Conservation (phyloP, 2,329 filamentous ascomycete species). For the Rhexocercosporidium sp. region DNA sequence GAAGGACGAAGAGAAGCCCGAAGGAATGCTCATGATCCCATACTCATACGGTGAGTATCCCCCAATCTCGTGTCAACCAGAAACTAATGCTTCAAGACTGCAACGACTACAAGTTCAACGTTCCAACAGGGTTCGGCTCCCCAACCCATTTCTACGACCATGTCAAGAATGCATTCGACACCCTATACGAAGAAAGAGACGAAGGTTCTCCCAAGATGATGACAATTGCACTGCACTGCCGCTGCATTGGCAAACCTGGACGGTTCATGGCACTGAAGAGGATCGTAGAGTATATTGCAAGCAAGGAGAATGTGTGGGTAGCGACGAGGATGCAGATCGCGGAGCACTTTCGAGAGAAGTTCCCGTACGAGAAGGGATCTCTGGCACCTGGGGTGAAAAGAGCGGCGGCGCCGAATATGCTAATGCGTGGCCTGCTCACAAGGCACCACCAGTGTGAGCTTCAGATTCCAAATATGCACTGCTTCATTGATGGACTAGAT, state of each 20-base stretch:
- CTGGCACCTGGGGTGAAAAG: constrained; percentile 36
- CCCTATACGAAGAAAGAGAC: constrained; percentile 52
- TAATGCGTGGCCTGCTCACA: constrained; percentile 35
- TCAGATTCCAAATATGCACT: neutral
- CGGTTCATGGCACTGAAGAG: constrained; percentile 55
- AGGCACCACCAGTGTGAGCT: constrained; percentile 29
- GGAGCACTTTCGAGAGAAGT: constrained; percentile 48
- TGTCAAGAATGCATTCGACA: constrained; percentile 58
- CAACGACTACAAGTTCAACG: constrained; percentile 49
- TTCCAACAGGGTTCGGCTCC: constrained; percentile 34
- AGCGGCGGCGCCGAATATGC: constrained; percentile 27
- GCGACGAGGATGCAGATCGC: constrained; percentile 59
- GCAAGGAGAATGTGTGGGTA: constrained; percentile 60
- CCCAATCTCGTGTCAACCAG: too few relatives aligned
- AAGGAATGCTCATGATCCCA: constrained; percentile 59
- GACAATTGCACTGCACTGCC: constrained; percentile 59
- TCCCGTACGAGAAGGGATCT: constrained; percentile 33
- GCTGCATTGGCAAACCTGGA: constrained; percentile 58
- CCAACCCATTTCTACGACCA: constrained; percentile 43
- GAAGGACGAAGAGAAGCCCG: constrained; percentile 44
- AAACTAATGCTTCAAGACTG: constrained; percentile 45
- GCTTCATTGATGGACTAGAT: neutral
- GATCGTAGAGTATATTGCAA: constrained; percentile 57
- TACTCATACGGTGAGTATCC: constrained; percentile 49
- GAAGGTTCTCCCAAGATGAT: constrained; percentile 58